These are phyloP conservation scores for Epichloe festucae DNA, from an alignment of 2,329 filamentous ascomycete species.

Conservation along the genomic window DNA sequence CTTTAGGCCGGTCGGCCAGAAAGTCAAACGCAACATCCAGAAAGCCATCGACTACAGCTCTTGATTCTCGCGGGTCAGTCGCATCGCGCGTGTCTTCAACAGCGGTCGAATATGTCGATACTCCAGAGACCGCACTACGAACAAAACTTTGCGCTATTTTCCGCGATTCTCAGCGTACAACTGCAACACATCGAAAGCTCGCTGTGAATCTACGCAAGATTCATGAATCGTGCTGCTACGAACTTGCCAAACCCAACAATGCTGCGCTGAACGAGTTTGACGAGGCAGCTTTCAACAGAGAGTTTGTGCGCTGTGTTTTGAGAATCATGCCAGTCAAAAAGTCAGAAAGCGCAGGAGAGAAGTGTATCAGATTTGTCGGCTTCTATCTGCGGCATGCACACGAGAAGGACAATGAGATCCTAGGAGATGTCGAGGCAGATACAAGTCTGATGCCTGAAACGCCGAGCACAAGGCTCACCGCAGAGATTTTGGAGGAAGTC, in stretches of 20 bases:
- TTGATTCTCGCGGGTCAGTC: constrained; percentile 29
- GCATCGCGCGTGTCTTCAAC: constrained; percentile 34
- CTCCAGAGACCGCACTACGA: constrained; percentile 56
- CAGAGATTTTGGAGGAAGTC: constrained; percentile 58
- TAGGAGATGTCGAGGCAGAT: constrained; percentile 52
- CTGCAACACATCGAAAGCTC: constrained; percentile 79
- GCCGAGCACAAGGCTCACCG: constrained; percentile 67
- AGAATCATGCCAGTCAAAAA: constrained; percentile 87
- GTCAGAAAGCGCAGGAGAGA: constrained; percentile 76
- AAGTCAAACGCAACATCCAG: constrained; percentile 28
- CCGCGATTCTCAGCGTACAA: constrained; percentile 75
- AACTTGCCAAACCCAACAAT: constrained; percentile 41
- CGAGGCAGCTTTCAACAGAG: constrained; percentile 75
- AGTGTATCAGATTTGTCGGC: constrained; percentile 74
- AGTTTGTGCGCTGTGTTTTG: constrained; percentile 72
- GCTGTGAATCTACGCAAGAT: constrained; percentile 79
- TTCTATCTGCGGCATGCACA: constrained; percentile 65
- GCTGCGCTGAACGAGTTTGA: constrained; percentile 53
- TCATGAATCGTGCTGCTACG: constrained; percentile 71
- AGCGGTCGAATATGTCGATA: constrained; percentile 68
- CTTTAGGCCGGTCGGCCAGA: constrained; percentile 33
- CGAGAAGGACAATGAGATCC: constrained; percentile 57
- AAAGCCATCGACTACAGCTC: constrained; percentile 25
- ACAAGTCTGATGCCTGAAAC: constrained; percentile 66
- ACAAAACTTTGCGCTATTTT: constrained; percentile 62